These are phyloP conservation scores for Rhizophagus clarus DNA, from an alignment of 192 early-diverging fungal genomes.

Conservation along the genomic window DNA sequence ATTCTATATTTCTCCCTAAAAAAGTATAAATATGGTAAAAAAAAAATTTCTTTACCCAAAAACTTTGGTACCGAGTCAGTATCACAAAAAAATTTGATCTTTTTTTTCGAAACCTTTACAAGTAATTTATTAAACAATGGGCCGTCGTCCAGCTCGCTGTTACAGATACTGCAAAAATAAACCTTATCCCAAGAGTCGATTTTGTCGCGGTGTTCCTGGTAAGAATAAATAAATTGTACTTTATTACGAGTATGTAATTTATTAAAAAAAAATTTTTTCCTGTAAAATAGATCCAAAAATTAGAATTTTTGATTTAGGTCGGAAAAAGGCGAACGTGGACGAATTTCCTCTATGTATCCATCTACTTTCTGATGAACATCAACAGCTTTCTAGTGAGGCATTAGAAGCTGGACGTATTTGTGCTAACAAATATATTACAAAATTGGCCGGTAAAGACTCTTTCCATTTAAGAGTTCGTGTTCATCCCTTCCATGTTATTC, in stretches of 20 bases:
- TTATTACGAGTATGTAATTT: neutral
- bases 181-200: slow-evolving; percentile 98
- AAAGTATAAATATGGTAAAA: no score
- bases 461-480: slow-evolving; percentile 99
- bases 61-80: no score
- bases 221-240: slow-evolving; percentile 26
- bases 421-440: slow-evolving; percentile 98
- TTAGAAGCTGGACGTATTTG: slow-evolving; percentile 98
- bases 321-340: slow-evolving; percentile 97
- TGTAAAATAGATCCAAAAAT: slow-evolving; percentile 85
- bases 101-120: neutral
- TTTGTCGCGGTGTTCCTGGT: slow-evolving; percentile 98
- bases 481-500: slow-evolving; percentile 98
- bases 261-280: neutral
- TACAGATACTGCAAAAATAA: slow-evolving; percentile 99
- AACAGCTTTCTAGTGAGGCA: slow-evolving; percentile 98
- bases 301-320: slow-evolving; percentile 94
- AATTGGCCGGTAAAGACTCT: slow-evolving; percentile 95
- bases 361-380: slow-evolving; percentile 94
- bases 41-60: no score
- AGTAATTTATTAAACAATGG: slow-evolving; percentile 58
- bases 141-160: slow-evolving; percentile 98
- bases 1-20: no score
- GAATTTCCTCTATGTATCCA: slow-evolving; percentile 98
- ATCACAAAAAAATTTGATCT: neutral